These are phyloP conservation scores for Nicotiana attenuata DNA, from an alignment of 257 asterid species.

Conservation along the genomic window DNA sequence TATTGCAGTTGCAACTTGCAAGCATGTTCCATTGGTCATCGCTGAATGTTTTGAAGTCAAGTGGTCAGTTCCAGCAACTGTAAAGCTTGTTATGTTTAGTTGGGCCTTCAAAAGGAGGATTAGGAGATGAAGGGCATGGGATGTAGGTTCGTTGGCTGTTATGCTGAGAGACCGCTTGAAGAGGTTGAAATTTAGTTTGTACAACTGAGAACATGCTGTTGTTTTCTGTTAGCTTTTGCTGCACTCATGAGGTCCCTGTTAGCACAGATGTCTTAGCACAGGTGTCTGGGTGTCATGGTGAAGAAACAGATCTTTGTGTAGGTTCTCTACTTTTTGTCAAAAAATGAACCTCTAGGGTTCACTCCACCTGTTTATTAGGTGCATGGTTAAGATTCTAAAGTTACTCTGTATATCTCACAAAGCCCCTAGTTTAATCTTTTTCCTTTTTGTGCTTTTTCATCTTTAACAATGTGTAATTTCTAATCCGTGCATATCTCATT, in stretches of 20 bases:
- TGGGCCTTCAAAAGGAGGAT: not conserved
- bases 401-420: not conserved
- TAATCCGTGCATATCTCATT: constrained; percentile 23
- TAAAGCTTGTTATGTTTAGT: not conserved
- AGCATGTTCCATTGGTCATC: not conserved
- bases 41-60: not conserved
- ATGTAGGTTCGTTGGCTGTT: not conserved
- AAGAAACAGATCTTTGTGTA: not conserved
- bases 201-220: not conserved
- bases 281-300: not conserved
- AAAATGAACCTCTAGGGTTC: not conserved
- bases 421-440: not conserved
- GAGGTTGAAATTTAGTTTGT: not conserved
- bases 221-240: not conserved
- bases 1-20: not conserved
- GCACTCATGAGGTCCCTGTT: not conserved
- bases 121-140: not conserved
- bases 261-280: not conserved
- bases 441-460: constrained; percentile 10
- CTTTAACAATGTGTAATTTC: not conserved
- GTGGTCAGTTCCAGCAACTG: not conserved
- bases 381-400: not conserved
- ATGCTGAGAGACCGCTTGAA: not conserved
- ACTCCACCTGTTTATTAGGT: not conserved
- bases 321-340: not conserved